Evolutionary conservation across 73 alveolate species (phyloP).

Genomic region (Durusdinium trenchii): DNA sequence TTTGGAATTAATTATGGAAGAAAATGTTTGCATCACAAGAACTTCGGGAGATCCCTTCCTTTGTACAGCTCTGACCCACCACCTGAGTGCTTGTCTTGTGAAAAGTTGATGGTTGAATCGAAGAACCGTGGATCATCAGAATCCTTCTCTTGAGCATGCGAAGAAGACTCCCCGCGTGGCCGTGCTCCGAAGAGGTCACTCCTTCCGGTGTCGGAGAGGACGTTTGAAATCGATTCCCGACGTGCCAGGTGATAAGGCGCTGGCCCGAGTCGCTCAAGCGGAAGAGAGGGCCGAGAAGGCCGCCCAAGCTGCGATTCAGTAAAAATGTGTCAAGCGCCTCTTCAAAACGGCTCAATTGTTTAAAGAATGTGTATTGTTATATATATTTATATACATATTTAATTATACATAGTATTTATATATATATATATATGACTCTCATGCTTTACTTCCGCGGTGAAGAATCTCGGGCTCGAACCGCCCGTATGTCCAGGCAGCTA

Average conservation of each 20-base stretch:
- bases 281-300: not conserved
- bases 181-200: no score
- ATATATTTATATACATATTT: not conserved
- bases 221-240: not conserved
- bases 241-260: conserved; percentile 13
- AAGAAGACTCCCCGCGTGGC: not conserved
- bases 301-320: no score
- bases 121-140: not conserved
- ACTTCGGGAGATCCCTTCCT: no score
- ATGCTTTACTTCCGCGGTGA: not conserved
- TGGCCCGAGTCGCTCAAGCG: conserved; percentile 12
- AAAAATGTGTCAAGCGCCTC: no score
- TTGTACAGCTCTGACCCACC: not conserved
- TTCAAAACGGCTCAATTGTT: no score
- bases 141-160: not conserved
- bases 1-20: no score
- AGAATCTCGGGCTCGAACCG: not conserved
- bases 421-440: not conserved
- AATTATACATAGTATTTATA: not conserved
- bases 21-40: no score
- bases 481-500: no score
- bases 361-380: no score
- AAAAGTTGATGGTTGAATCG: not conserved
- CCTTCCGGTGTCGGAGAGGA: not conserved
- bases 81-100: not conserved